These are phyloP conservation scores for Pestalotiopsis sp. DNA, from an alignment of 2,329 filamentous ascomycete genomes.

Conservation along the genomic window DNA sequence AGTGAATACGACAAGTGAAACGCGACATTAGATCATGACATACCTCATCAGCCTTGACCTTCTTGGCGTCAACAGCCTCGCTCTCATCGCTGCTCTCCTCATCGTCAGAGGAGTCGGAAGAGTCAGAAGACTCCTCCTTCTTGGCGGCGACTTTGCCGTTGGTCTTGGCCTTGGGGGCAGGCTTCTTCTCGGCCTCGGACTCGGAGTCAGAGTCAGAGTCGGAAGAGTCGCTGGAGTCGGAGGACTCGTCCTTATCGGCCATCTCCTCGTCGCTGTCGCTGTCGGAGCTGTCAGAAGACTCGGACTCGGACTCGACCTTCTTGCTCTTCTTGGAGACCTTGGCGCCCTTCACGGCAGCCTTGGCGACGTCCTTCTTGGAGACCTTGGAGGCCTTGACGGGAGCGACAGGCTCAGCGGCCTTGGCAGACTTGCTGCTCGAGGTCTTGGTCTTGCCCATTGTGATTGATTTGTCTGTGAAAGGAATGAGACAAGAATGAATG, in stretches of 20 bases:
- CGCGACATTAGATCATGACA: too few species aligned
- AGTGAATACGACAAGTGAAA: neutral
- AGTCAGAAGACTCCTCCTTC: constrained; percentile 34
- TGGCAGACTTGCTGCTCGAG: constrained; percentile 55
- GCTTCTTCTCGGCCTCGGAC: constrained; percentile 27
- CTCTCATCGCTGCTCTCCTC: constrained; percentile 31
- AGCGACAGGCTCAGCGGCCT: constrained; percentile 53
- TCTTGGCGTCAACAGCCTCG: constrained; percentile 27
- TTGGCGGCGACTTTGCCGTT: constrained; percentile 35
- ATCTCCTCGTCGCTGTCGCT: constrained; percentile 20
- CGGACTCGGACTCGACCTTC: constrained; percentile 39
- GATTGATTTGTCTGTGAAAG: constrained; percentile 27
- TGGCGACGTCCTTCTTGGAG: constrained; percentile 72
- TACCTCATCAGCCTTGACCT: constrained; percentile 21
- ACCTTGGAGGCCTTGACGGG: constrained; percentile 68
- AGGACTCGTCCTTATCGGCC: constrained; percentile 25
- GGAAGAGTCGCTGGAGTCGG: constrained; percentile 33
- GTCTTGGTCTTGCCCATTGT: constrained; percentile 72
- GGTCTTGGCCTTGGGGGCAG: constrained; percentile 25
- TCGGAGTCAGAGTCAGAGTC: constrained; percentile 31
- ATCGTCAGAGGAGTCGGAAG: constrained; percentile 37
- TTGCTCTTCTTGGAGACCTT: constrained; percentile 42
- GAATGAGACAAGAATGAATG: constrained; percentile 17
- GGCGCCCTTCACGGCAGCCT: constrained; percentile 45
- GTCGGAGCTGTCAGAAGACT: constrained; percentile 30